phyloP scores from a whole-genome alignment of 768 basidiomycete genomes.

The Suillus plorans region DNA sequence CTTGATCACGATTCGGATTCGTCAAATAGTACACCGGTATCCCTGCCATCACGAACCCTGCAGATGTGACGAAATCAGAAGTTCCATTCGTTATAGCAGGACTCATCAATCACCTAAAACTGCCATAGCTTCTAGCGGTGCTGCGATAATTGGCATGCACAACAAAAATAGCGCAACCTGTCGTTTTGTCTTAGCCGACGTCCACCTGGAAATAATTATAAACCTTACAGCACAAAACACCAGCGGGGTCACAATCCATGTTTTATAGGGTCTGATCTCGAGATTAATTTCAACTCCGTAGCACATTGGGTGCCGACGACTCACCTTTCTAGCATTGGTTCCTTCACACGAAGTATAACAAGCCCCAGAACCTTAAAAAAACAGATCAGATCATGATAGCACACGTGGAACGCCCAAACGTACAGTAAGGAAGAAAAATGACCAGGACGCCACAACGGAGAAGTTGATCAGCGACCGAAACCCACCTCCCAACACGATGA shows the following conservation, averaged over 20 bases:
- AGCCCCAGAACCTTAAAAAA: conserved; percentile 74
- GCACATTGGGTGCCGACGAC: conserved; percentile 4
- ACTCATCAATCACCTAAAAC: conserved; percentile 65
- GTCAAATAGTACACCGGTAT: conserved; percentile 85
- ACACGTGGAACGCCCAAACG: conserved; percentile 21
- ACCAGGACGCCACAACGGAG: conserved; percentile 84
- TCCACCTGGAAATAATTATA: conserved; percentile 4
- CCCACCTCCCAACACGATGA: conserved; percentile 85
- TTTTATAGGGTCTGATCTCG: conserved; percentile 78
- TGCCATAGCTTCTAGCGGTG: conserved; percentile 83
- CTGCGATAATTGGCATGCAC: conserved; percentile 93
- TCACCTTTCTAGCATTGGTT: conserved; percentile 83
- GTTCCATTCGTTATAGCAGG: not conserved
- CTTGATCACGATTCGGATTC: conserved; percentile 55
- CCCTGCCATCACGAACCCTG: conserved; percentile 78
- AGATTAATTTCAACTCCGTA: not conserved
- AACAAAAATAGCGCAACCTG: conserved; percentile 88
- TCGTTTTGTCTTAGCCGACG: not conserved
- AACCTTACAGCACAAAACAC: conserved; percentile 74
- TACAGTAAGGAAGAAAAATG: conserved; percentile 85
- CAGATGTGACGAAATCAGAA: conserved; percentile 5
- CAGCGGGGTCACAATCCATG: conserved; percentile 89
- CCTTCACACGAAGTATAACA: conserved; percentile 84
- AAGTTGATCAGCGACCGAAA: conserved; percentile 90
- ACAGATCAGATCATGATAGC: conserved; percentile 1